Evolutionary conservation across 257 asterid genomes (phyloP).

Genomic region (Solanum chmielewskii): DNA sequence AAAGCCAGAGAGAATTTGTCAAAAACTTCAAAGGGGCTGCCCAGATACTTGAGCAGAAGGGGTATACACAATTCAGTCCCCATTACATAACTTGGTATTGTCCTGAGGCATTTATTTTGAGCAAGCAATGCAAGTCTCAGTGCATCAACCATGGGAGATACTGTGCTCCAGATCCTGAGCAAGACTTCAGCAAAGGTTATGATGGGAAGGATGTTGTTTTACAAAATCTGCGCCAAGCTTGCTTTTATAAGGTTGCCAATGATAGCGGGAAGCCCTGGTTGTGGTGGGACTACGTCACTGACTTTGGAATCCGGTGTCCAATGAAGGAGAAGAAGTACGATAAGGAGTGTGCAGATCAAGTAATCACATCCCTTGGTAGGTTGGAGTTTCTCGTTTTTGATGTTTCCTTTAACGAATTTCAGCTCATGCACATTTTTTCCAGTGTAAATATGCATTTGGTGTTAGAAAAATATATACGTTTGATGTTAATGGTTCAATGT

Average conservation of each 20-base stretch:
- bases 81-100: conserved; percentile 40
- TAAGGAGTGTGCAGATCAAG: conserved; percentile 33
- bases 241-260: conserved; percentile 28
- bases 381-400: neutral
- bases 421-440: neutral
- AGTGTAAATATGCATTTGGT: neutral
- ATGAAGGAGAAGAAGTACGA: conserved; percentile 32
- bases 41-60: conserved; percentile 84
- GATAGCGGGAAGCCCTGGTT: conserved; percentile 33
- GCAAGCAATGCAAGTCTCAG: conserved; percentile 35
- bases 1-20: conserved; percentile 69
- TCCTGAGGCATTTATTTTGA: conserved; percentile 21
- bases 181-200: conserved; percentile 29
- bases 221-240: conserved; percentile 30
- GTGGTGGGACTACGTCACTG: conserved; percentile 41
- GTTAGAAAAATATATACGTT: neutral
- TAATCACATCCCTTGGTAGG: conserved; percentile 51
- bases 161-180: conserved; percentile 42
- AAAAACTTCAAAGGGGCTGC: conserved; percentile 83
- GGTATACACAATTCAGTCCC: conserved; percentile 70
- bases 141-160: conserved; percentile 41
- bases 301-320: conserved; percentile 30
- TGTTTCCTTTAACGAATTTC: neutral
- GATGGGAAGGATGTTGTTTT: conserved; percentile 47
- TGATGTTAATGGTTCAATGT: neutral